Conservation (phyloP, 257 asterid genomes). For the Solanum gandarillasii region DNA sequence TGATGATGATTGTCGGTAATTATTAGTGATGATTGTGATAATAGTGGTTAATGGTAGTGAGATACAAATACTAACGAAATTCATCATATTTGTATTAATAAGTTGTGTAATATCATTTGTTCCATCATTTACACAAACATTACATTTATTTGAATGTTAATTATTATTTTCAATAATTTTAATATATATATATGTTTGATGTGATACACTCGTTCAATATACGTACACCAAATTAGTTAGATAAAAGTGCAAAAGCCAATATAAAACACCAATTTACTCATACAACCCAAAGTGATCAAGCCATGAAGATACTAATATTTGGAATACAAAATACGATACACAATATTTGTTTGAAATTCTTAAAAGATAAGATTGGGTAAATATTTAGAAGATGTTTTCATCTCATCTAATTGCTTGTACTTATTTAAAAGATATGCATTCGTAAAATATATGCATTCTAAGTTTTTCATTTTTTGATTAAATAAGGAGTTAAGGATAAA, state of each 20-base stretch:
- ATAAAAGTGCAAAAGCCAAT: not conserved
- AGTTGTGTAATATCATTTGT: not conserved
- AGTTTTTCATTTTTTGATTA: too few species aligned
- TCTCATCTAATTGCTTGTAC: not conserved
- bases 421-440: too few species aligned
- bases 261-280: not conserved
- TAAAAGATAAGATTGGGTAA: not conserved
- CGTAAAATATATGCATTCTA: too few species aligned
- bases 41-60: not conserved
- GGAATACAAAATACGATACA: too few species aligned
- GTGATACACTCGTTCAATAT: not conserved
- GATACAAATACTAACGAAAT: not conserved
- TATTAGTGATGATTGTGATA: too few species aligned
- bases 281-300: too few species aligned
- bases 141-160: not conserved
- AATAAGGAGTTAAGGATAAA: too few species aligned
- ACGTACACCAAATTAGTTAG: not conserved
- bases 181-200: too few species aligned
- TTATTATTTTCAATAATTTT: too few species aligned
- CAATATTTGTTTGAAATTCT: too few species aligned
- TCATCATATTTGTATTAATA: not conserved
- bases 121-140: not conserved
- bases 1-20: too few species aligned
- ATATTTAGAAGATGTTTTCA: not conserved
- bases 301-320: too few species aligned